Base-by-base conservation (phyloP, 768 basidiomycete species). In the Candolleomyces efflorescens region DNA sequence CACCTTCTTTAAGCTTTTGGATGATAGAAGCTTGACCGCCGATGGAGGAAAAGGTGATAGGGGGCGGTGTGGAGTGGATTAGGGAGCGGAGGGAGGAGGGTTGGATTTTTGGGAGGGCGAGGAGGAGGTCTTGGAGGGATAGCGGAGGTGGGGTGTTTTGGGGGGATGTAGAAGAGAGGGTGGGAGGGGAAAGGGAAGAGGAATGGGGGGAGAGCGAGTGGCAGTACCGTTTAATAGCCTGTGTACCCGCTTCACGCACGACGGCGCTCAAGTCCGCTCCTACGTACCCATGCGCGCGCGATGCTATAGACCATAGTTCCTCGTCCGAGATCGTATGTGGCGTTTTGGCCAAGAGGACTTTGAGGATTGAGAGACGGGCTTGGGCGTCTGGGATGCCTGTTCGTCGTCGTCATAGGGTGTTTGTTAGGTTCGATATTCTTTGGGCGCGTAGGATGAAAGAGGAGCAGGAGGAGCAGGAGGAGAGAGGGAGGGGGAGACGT, bases 51-150 rank as follows among this genome's bases (percentile, higher is more conserved):
- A 93, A 99, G 27, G 78, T 81, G 15, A 98, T 82, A 1, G 86
- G 85, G 0, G 92, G 89, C n/a, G n/a, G n/a, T n/a, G n/a, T n/a
- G n/a, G n/a, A n/a, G n/a, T n/a, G 74, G 71, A 94, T 94, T 53
- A 98, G 79, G 23, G 95, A 94, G 47, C 97, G 87, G 83, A 99
- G 89, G 1, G 94, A 93, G 0, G 94, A 97, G 0, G 97, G 94
- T 3, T 94, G 85, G 22, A 98, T 88, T 15, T 79, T 72, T 3
- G 92, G 85, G 43, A 98, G 78, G 0, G 94, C 84, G 7, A 79
- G 68, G 6, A 81, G 70, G 46, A 98, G 79, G 67, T 98, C 93
- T 5, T 75, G 61, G 3, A 80, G 69, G 4, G 80, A 77, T 46
- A 93, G 58, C 36, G 48, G 68, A 22, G 44, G 53, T 22, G n/a